Percentiles rank a stretch among this genome's conserved stretches.
Conservation (phyloP, 2,329 filamentous ascomycete genomes). For the Clonostachys byssicola region DNA sequence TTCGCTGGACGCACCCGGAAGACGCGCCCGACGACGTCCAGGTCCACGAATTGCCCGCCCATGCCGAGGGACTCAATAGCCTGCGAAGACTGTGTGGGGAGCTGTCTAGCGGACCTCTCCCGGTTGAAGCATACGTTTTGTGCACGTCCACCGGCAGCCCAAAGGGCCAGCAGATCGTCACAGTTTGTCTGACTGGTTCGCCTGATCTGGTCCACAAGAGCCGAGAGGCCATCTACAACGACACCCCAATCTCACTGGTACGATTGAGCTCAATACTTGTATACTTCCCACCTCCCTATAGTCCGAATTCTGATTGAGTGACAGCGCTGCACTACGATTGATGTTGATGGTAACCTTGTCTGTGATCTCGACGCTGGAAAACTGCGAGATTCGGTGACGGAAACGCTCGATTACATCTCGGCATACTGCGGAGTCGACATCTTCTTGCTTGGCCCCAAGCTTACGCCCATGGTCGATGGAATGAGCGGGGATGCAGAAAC, state of each 20-base stretch:
- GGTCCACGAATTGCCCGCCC: slow-evolving; percentile 86
- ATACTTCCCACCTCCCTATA: background rate
- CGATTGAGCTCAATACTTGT: slow-evolving; percentile 24
- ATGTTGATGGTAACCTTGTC: slow-evolving; percentile 88
- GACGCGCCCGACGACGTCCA: slow-evolving; percentile 80
- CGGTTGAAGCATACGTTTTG: slow-evolving; percentile 80
- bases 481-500: slow-evolving; percentile 77
- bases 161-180: slow-evolving; percentile 68
- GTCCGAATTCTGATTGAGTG: background rate
- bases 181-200: slow-evolving; percentile 86
- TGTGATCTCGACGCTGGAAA: slow-evolving; percentile 66
- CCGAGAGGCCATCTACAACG: slow-evolving; percentile 83
- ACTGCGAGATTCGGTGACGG: slow-evolving; percentile 71
- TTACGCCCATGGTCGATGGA: slow-evolving; percentile 71
- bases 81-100: slow-evolving; percentile 78
- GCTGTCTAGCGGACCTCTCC: slow-evolving; percentile 65
- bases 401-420: slow-evolving; percentile 83
- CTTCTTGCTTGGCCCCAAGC: slow-evolving; percentile 88
- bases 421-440: slow-evolving; percentile 92
- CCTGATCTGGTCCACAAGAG: slow-evolving; percentile 86
- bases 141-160: slow-evolving; percentile 73
- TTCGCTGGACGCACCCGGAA: slow-evolving; percentile 90
- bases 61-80: slow-evolving; percentile 78
- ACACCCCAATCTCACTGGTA: slow-evolving; percentile 90
- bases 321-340: slow-evolving; percentile 88